Base-by-base conservation (phyloP, 768 basidiomycete genomes). In the Galerina sulciceps region DNA sequence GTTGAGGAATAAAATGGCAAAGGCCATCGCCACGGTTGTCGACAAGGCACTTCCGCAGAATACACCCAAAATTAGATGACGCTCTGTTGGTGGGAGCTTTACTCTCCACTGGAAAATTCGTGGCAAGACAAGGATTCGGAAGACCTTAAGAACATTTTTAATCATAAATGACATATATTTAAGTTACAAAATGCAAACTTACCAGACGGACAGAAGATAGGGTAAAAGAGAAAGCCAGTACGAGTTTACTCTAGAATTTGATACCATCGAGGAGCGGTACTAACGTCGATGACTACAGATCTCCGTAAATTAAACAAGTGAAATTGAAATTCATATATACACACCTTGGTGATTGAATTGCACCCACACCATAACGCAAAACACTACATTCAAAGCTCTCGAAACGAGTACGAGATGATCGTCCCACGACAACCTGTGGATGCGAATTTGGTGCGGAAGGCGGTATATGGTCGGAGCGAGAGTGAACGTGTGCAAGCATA, bases 361-460 rank as follows among this genome's bases (percentile, higher is more conserved):
- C 10, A 46, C 37, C 35, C 43, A 38, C 18, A 18, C 17, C 18
- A 47, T 13, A 6, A 46, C 20, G 9, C 54, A 46, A 55, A 37
- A 46, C 10, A 38, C 10, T 23, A 35, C 22, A 34, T 54, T 44
- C 13, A 47, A 37, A 4, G 38, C 18, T 11, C 35, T 5, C 2
- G 44, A 14, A 6, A 22, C 26, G 11, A 47, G 15, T 2, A 55
- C 10, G 22, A 55, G 34, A 5, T 26, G 23, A 14, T 47, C 53
- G 37, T 55, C 53, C 53, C 44, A 55, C 53, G 34, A 47, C 14
- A 20, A n/a, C 3, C 44, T 34, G n/a, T 37, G 43, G 34, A 55
- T 55, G 22, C 53, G 31, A 23, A 45, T 45, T 10, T 44, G 53
- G 10, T 55, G 53, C 14, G 37, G 13, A 9, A 55, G 36, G 1